Percentiles rank a stretch among this genome's conserved stretches.
These are phyloP conservation scores for Xylariaceae sp. DNA, from an alignment of 2,329 filamentous ascomycete species.

Conservation along the genomic window DNA sequence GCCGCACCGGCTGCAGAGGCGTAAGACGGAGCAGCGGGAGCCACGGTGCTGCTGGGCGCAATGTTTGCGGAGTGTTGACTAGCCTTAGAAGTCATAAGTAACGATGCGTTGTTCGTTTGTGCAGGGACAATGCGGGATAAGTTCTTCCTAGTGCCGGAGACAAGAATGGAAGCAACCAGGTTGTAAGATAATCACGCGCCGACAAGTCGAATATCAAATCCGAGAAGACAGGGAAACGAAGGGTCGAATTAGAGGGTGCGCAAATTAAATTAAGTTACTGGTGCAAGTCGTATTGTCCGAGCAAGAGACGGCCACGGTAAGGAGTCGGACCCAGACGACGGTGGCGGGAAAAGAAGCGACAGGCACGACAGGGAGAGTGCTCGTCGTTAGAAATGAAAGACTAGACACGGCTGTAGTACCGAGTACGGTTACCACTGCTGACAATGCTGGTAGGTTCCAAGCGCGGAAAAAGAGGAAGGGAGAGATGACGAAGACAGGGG, in stretches of 20 bases:
- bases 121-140: slow-evolving; percentile 19
- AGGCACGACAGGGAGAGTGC: no score
- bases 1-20: slow-evolving; percentile 60
- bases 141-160: slow-evolving; percentile 10
- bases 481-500: slow-evolving; percentile 7
- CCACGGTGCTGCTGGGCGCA: slow-evolving; percentile 52
- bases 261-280: slow-evolving; percentile 18
- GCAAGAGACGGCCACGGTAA: slow-evolving; percentile 6
- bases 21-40: slow-evolving; percentile 58
- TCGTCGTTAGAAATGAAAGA: slow-evolving; percentile 21
- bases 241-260: slow-evolving; percentile 16
- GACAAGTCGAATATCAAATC: slow-evolving; percentile 29
- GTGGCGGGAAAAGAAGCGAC: no score
- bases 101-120: slow-evolving; percentile 23
- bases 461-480: slow-evolving; percentile 6
- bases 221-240: slow-evolving; percentile 17
- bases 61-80: slow-evolving; percentile 48
- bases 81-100: slow-evolving; percentile 58
- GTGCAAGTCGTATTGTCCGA: slow-evolving; percentile 11
- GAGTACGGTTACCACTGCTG: no score
- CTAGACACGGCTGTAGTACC: no score
- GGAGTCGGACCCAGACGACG: slow-evolving; percentile 15
- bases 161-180: slow-evolving; percentile 20
- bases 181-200: slow-evolving; percentile 11
- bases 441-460: slow-evolving; percentile 10